Conservation (phyloP, 345 rosid genomes). For the Eucalyptus grandis region DNA sequence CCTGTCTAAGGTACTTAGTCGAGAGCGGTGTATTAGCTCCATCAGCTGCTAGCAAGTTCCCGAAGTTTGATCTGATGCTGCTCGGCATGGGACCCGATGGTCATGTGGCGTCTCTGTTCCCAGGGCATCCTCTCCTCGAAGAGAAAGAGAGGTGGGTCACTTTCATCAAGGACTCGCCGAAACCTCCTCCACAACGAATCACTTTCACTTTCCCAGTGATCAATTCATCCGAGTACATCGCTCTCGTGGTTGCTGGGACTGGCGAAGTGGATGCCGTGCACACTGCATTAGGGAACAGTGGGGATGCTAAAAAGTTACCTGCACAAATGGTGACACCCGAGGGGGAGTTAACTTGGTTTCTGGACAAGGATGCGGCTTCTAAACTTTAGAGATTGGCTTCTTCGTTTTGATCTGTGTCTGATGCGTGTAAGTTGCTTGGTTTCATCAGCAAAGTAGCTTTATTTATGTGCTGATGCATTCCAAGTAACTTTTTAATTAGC, state of each 20-base stretch:
- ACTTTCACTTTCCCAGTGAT: constrained; percentile 82
- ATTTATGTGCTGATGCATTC: not conserved
- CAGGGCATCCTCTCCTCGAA: constrained; percentile 50
- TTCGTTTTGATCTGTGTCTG: not conserved
- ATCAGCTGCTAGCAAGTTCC: constrained; percentile 49
- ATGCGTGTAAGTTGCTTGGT: not conserved
- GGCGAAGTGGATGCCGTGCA: constrained; percentile 55
- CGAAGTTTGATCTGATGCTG: constrained; percentile 77
- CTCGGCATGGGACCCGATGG: constrained; percentile 96
- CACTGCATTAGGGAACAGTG: constrained; percentile 28
- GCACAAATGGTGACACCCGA: constrained; percentile 56
- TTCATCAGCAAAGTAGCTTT: not conserved
- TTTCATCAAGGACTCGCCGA: constrained; percentile 66
- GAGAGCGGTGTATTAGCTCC: constrained; percentile 9
- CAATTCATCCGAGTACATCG: constrained; percentile 67
- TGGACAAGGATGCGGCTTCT: constrained; percentile 75
- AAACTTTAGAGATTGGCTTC: constrained; percentile 15
- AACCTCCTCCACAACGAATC: constrained; percentile 80
- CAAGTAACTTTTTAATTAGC: not conserved
- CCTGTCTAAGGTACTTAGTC: constrained; percentile 55
- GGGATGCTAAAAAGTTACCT: constrained; percentile 35
- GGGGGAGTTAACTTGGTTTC: constrained; percentile 69
- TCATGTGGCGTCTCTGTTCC: constrained; percentile 79
- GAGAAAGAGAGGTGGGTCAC: constrained; percentile 79
- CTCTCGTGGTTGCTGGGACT: constrained; percentile 61